Evolutionary conservation across 2,329 filamentous ascomycete genomes (phyloP).

Genomic region (Didymella sp.): DNA sequence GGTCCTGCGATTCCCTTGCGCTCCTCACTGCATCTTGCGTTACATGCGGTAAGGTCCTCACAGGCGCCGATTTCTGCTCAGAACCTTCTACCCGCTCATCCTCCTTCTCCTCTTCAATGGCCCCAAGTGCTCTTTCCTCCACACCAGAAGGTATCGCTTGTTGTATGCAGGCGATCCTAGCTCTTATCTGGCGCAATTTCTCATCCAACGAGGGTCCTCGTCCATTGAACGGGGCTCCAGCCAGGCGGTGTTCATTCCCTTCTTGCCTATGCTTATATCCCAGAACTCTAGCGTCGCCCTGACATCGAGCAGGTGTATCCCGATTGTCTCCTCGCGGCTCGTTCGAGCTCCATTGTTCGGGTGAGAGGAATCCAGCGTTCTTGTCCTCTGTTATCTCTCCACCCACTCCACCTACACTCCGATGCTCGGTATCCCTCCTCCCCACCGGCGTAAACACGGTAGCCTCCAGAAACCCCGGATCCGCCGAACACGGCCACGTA

Average conservation of each 20-base stretch:
- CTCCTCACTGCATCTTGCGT: too few species aligned
- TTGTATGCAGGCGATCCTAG: background rate
- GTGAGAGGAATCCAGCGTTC: too few species aligned
- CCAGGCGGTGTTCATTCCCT: background rate
- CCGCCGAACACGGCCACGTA: background rate
- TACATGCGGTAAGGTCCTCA: too few species aligned
- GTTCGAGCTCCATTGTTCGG: too few species aligned
- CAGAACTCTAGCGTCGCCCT: background rate
- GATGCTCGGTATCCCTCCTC: background rate
- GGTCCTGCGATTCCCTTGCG: too few species aligned
- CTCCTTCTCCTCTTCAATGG: background rate
- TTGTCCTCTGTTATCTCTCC: too few species aligned
- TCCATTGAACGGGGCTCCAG: background rate
- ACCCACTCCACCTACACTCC: background rate
- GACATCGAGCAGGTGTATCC: background rate
- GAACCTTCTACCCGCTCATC: background rate
- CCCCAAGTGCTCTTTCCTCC: background rate
- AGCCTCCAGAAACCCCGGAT: background rate
- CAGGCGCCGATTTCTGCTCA: background rate
- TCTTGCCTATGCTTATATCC: background rate
- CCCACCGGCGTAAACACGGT: background rate
- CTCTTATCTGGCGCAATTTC: background rate
- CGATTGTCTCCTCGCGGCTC: too few species aligned
- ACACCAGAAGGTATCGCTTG: background rate
- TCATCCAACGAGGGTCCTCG: too few species aligned